phyloP scores from a whole-genome alignment of 176 grass and related monocot species.

The Paspalum vaginatum region DNA sequence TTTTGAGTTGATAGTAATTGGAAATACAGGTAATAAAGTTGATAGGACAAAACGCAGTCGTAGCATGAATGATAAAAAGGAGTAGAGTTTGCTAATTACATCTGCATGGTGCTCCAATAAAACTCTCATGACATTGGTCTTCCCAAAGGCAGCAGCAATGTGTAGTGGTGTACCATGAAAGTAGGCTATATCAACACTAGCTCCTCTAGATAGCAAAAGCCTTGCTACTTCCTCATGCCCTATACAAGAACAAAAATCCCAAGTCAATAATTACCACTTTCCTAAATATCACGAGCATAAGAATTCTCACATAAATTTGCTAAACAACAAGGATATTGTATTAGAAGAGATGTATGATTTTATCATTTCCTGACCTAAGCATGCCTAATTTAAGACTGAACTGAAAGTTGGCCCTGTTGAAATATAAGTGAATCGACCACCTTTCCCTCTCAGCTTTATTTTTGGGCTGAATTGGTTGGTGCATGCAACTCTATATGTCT shows the following conservation, averaged over 20 bases:
- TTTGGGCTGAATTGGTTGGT: no score
- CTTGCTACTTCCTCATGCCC: conserved; percentile 41
- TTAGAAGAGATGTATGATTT: background rate
- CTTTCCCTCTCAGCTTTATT: no score
- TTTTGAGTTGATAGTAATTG: background rate
- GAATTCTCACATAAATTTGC: background rate
- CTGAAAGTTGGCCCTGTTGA: background rate
- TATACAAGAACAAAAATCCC: conserved; percentile 23
- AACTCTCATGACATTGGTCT: conserved; percentile 41
- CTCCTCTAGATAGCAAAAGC: conserved; percentile 44
- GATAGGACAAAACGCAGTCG: background rate
- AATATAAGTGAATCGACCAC: no score
- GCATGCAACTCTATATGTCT: no score
- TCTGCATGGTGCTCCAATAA: conserved; percentile 55
- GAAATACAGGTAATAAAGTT: background rate
- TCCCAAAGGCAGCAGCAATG: conserved; percentile 39
- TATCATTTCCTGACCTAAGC: conserved; percentile 18
- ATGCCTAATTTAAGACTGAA: background rate
- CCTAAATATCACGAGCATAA: conserved; percentile 22
- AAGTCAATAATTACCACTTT: background rate
- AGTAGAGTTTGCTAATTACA: conserved; percentile 30
- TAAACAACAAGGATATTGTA: conserved; percentile 1
- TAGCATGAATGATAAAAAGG: background rate
- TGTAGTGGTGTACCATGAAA: conserved; percentile 42
- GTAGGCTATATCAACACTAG: conserved; percentile 45